phyloP scores from a whole-genome alignment of 306 rosid species.

The Cicer cuneatum region DNA sequence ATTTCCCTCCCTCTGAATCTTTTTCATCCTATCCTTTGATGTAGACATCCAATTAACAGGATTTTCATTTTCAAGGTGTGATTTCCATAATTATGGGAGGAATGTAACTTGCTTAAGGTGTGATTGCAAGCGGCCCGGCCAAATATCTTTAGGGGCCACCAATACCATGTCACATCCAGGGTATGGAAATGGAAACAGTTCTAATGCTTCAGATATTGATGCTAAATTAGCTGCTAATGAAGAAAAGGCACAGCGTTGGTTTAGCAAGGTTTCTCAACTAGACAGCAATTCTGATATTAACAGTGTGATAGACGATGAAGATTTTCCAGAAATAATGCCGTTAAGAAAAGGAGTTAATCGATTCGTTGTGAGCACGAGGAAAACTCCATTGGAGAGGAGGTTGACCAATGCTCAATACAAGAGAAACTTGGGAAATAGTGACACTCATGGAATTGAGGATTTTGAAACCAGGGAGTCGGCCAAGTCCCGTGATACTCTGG shows the following conservation, averaged over 20 bases:
- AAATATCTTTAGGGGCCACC: slow-evolving; percentile 47
- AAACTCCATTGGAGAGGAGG: slow-evolving; percentile 82
- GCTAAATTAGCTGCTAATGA: slow-evolving; percentile 79
- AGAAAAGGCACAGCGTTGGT: slow-evolving; percentile 95
- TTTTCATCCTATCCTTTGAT: slow-evolving; percentile 35
- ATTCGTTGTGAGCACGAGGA: slow-evolving; percentile 93
- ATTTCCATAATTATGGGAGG: slow-evolving; percentile 80
- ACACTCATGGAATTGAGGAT: slow-evolving; percentile 44
- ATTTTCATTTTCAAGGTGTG: slow-evolving; percentile 68
- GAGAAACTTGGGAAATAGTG: slow-evolving; percentile 60
- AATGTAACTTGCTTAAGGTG: slow-evolving; percentile 82
- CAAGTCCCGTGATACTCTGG: slow-evolving; percentile 46
- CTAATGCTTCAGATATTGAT: slow-evolving; percentile 52
- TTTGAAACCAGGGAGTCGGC: slow-evolving; percentile 34
- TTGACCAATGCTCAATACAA: slow-evolving; percentile 63
- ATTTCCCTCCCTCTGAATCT: slow-evolving; percentile 33
- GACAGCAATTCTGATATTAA: slow-evolving; percentile 68
- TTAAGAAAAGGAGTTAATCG: slow-evolving; percentile 92
- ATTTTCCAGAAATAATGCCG: slow-evolving; percentile 98
- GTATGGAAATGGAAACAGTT: slow-evolving; percentile 50
- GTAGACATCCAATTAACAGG: slow-evolving; percentile 37
- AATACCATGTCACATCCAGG: slow-evolving; percentile 46
- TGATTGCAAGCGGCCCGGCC: slow-evolving; percentile 88
- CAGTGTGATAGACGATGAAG: slow-evolving; percentile 65
- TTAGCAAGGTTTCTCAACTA: slow-evolving; percentile 85